Evolutionary conservation across 352 stramenopile genomes (phyloP).

Genomic region (Albugo laibachii): DNA sequence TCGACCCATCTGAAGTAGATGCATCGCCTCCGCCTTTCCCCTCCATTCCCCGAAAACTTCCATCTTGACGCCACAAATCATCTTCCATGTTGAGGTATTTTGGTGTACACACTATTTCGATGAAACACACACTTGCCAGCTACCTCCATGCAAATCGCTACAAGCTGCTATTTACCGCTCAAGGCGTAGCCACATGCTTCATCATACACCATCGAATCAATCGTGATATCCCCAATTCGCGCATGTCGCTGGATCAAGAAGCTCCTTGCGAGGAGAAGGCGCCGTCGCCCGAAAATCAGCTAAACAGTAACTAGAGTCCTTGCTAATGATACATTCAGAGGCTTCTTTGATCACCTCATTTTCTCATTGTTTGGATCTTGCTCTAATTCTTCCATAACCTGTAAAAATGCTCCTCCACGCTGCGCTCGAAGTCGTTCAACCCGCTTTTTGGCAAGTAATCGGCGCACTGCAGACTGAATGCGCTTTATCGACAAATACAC

Average conservation of each 20-base stretch:
- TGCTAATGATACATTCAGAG: no score
- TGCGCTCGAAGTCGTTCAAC: no score
- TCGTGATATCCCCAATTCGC: constrained; percentile 6
- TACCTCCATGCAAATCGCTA: constrained; percentile 48
- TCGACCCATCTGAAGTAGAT: constrained; percentile 4
- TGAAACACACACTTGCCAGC: background rate
- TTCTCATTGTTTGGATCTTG: no score
- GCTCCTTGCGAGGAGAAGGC: no score
- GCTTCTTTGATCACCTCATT: no score
- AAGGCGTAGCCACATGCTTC: constrained; percentile 41
- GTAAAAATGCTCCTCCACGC: no score
- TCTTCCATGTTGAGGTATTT: constrained; percentile 25
- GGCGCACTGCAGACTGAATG: constrained; percentile 15
- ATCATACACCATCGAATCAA: constrained; percentile 41
- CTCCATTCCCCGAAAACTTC: constrained; percentile 38
- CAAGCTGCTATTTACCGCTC: constrained; percentile 55
- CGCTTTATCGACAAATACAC: constrained; percentile 12
- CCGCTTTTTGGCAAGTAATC: no score
- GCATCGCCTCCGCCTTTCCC: constrained; percentile 8
- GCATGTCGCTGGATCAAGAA: background rate
- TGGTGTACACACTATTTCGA: background rate
- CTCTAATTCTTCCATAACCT: no score
- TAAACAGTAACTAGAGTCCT: no score
- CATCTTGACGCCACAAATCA: constrained; percentile 46
- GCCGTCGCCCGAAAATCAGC: no score